Conservation (phyloP, 768 basidiomycete genomes). For the Leccinum sublutescens region DNA sequence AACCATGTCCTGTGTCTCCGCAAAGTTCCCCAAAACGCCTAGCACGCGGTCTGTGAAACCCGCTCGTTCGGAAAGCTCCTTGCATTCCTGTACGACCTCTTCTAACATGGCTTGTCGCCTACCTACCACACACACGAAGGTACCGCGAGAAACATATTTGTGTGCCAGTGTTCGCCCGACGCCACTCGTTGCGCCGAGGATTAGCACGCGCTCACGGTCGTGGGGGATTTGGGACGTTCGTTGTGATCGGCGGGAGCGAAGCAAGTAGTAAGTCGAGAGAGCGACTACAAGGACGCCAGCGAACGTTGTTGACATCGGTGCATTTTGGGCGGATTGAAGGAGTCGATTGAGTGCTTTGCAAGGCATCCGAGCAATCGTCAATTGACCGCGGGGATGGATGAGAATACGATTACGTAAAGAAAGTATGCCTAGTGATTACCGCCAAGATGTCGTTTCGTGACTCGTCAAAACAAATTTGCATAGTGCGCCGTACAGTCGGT, state of each 20-base stretch:
- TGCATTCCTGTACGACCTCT: slow-evolving; percentile 62
- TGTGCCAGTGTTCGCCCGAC: slow-evolving; percentile 72
- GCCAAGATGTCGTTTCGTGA: too few relatives aligned
- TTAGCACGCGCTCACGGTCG: slow-evolving; percentile 66
- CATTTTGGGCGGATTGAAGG: slow-evolving; percentile 1
- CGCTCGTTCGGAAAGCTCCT: slow-evolving; percentile 19
- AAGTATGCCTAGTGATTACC: too few relatives aligned
- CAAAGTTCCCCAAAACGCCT: slow-evolving; percentile 60
- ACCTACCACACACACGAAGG: slow-evolving; percentile 71
- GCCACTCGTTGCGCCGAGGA: slow-evolving; percentile 84
- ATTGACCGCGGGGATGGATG: too few relatives aligned
- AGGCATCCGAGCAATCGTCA: not conserved
- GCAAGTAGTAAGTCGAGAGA: slow-evolving; percentile 20
- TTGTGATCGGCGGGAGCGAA: slow-evolving; percentile 15
- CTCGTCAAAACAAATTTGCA: too few relatives aligned
- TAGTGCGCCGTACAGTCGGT: not conserved
- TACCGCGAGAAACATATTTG: slow-evolving; percentile 73
- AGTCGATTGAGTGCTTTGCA: slow-evolving; percentile 5
- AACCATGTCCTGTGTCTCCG: slow-evolving; percentile 65
- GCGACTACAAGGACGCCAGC: slow-evolving; percentile 12
- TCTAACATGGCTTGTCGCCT: slow-evolving; percentile 55
- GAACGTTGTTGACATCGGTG: slow-evolving; percentile 7
- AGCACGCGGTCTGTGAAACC: slow-evolving; percentile 39
- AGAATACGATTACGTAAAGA: not conserved
- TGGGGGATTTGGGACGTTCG: slow-evolving; percentile 40